Evolutionary conservation across 495 filamentous ascomycete species (phyloP), one percentile per base, ranked within the genome.

Genomic region (Penicillium pulvis): DNA sequence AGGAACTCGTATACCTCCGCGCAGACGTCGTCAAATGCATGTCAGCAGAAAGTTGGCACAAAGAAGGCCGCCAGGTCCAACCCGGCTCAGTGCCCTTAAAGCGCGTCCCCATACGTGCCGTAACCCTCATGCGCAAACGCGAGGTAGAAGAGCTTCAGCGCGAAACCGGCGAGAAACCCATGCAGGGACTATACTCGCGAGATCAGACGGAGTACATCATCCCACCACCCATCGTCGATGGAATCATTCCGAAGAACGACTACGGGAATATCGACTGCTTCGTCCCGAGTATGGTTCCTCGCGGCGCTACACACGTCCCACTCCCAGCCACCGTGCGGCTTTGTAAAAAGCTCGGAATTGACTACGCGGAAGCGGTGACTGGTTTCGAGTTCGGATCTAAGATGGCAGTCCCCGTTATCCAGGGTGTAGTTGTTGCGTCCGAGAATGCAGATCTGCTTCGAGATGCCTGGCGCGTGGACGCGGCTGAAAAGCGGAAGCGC

Each of bases 211-310:
- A 93, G 51, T 97, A 88, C 81, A 96, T 97, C 68, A 90, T 94
- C 58, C 75, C 77, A 10, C 92, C 94, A 2, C 87, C 90, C 16
- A 92, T 92, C 6, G 89, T 90, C 41, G 82, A 96, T 64, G 95
- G 94, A 4, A 77, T 87, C 7, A 97, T 99, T 52, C 95, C 93
- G 6, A 93, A 91, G 72, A 99, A 99, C 66, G 85, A 87, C 39
- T 99, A 92, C 66, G 93, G 93, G 8, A 99, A 99, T 69, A 97
- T 97, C 60, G 95, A 99, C 73, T 86, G 96, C 60, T 99, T 93
- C 67, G 92, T 89, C 3, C 87, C 91, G 46, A 90, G 87, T 54
- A 98, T 99, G 93, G 87, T 97, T 17, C 94, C 94, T 2, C 64
- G 77, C 44, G 94, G 86, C 1, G 92, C 93, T 6, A 81, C 89